Base-by-base conservation (phyloP, 129 eudicot species). In the Artemisia annua region DNA sequence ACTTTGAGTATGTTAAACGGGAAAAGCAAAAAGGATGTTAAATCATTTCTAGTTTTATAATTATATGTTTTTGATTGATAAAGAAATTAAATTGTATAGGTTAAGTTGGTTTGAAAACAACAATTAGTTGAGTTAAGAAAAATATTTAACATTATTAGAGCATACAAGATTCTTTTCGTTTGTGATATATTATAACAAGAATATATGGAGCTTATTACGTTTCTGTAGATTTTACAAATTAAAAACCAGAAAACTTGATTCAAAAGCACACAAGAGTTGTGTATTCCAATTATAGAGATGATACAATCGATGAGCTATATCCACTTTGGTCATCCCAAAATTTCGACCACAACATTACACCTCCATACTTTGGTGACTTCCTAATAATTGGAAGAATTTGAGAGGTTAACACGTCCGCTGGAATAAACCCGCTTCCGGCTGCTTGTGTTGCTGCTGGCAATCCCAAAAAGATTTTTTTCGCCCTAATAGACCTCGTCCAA, bases 271-370 rank as follows among this genome's bases (percentile, higher is more conserved):
- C 66, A 54, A 50, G 54, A 20, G 55, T 16, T 22, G 35, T 67
- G 15, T 52, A 63, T 54, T 39, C 44, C 50, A 77, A 5, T 83
- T 76, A 84, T 55, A 86, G 71, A 48, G 48, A 19, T 44, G 80
- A 55, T 67, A 51, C 75, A 67, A 91, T 85, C 28, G 84, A 35
- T 14, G 84, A 63, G 63, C 97, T 88, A 71, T 76, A 91, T 4
- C 85, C 89, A 78, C 86, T 77, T 69, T 73, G 85, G 35, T 78
- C 86, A 79, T 91, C 92, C 80, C 82, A 82, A 48, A n/a, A 84
- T 70, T 74, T 91, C 0, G 87, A 77, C 97, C 96, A 91, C 43
- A 91, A 79, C 97, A 91, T 88, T 19, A 88, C 86, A 8, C 97
- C 95, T 16, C 97, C 97, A 72, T 88, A 91, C 67, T 85, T 92